Evolutionary conservation across 1,139 yeast species (phyloP).

Genomic region (Taiozyma sp.): DNA sequence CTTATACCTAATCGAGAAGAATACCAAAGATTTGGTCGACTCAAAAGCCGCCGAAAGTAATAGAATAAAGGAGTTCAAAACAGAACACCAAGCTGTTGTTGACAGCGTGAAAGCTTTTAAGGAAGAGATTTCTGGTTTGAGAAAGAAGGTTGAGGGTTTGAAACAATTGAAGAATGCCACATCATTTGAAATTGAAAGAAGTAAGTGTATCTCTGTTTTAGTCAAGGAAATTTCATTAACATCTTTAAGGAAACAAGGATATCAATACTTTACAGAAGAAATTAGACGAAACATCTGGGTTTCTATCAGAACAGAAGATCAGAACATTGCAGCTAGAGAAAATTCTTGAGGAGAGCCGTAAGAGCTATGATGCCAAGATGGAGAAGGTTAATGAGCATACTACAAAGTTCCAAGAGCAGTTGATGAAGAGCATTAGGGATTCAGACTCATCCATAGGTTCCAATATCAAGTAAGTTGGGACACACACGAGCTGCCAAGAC

Average conservation of each 20-base stretch:
- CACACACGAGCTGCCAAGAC: not conserved
- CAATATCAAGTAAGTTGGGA: not conserved
- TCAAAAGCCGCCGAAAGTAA: conserved; percentile 9
- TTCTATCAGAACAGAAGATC: conserved; percentile 23
- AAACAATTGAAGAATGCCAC: conserved; percentile 18
- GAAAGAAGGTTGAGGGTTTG: conserved; percentile 19
- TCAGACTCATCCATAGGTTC: not conserved
- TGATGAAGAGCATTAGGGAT: conserved; percentile 4
- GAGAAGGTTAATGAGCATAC: conserved; percentile 1
- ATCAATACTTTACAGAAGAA: conserved; percentile 14
- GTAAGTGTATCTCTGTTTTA: conserved; percentile 1
- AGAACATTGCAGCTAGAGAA: conserved; percentile 18
- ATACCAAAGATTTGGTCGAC: conserved; percentile 6
- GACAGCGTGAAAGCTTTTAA: conserved; percentile 6
- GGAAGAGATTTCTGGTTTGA: conserved; percentile 8
- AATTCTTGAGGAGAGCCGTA: conserved; percentile 12
- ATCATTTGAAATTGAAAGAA: conserved; percentile 19
- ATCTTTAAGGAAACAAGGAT: conserved; percentile 16
- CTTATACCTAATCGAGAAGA: conserved; percentile 8
- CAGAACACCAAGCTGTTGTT: conserved; percentile 5
- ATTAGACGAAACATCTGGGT: conserved; percentile 22
- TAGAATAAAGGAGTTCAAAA: conserved; percentile 6
- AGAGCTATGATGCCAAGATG: conserved; percentile 16
- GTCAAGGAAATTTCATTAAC: not conserved
- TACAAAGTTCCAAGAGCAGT: not conserved